Conservation (phyloP, 305 asterid genomes). For the Caryopteris hybrid region DNA sequence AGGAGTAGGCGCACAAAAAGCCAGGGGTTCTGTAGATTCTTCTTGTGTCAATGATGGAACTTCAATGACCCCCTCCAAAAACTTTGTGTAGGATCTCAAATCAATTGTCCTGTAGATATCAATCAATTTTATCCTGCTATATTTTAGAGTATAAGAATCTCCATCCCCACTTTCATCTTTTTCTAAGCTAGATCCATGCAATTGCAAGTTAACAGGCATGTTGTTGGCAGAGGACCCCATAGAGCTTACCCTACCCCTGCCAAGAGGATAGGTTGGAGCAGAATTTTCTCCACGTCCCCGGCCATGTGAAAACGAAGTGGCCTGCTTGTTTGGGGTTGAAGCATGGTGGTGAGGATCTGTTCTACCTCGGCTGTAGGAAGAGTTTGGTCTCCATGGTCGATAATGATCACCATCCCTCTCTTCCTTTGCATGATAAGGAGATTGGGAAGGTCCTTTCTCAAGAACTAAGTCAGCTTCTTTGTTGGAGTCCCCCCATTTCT, state of each 20-base stretch:
- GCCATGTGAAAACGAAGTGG: conserved; percentile 50
- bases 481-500: conserved; percentile 58
- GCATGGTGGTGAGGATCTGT: conserved; percentile 53
- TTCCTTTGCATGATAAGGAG: conserved; percentile 54
- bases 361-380: conserved; percentile 70
- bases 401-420: conserved; percentile 70
- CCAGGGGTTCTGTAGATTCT: conserved; percentile 67
- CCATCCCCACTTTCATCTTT: conserved; percentile 47
- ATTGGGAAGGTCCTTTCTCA: conserved; percentile 51
- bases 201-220: conserved; percentile 33
- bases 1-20: conserved; percentile 49
- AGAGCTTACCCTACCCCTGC: conserved; percentile 51
- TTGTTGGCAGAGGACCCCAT: conserved; percentile 37
- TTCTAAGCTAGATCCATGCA: conserved; percentile 41
- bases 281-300: conserved; percentile 70
- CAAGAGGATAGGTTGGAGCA: conserved; percentile 47
- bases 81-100: conserved; percentile 33
- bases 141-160: conserved; percentile 38
- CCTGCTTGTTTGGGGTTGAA: conserved; percentile 53
- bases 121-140: conserved; percentile 62
- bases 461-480: conserved; percentile 51
- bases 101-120: conserved; percentile 60
- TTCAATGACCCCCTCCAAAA: conserved; percentile 35
- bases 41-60: conserved; percentile 75
- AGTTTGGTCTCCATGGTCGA: conserved; percentile 76